Percentiles rank a stretch among this genome's conserved stretches.
phyloP scores from a whole-genome alignment of 176 grass and related monocot species.

The Triticum turgidum region DNA sequence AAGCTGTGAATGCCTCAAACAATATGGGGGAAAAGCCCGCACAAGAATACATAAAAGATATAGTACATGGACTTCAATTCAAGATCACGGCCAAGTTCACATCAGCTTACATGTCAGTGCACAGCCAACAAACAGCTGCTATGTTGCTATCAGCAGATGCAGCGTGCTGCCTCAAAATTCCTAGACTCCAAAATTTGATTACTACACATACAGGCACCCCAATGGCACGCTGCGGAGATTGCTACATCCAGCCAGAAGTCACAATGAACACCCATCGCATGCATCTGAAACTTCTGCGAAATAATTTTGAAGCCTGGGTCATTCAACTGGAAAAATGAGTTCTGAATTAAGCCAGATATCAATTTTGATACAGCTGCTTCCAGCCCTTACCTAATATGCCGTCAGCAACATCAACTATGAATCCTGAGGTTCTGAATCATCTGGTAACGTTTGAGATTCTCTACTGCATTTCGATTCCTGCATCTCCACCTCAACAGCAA shows the following conservation, averaged over 20 bases:
- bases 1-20: background rate
- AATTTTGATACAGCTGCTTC: background rate
- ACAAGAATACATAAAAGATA: background rate
- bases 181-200: background rate
- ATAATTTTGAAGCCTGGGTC: background rate
- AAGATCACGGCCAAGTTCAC: background rate
- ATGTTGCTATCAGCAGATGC: background rate
- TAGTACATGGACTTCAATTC: background rate
- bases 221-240: background rate
- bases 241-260: background rate
- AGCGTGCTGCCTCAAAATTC: background rate
- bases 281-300: background rate
- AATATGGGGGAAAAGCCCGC: background rate
- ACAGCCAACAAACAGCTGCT: background rate
- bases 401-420: slow-evolving; percentile 34
- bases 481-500: slow-evolving; percentile 90
- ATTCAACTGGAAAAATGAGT: slow-evolving; percentile 4
- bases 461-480: slow-evolving; percentile 57
- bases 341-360: background rate
- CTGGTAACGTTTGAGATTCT: slow-evolving; percentile 30
- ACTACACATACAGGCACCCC: background rate
- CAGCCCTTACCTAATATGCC: slow-evolving; percentile 11
- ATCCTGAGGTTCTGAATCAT: slow-evolving; percentile 37
- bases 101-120: slow-evolving; percentile 18
- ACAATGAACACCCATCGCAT: background rate